Evolutionary conservation across 2,329 filamentous ascomycete genomes (phyloP), one percentile per base, ranked within the genome.

Genomic region (Alternaria longipes): DNA sequence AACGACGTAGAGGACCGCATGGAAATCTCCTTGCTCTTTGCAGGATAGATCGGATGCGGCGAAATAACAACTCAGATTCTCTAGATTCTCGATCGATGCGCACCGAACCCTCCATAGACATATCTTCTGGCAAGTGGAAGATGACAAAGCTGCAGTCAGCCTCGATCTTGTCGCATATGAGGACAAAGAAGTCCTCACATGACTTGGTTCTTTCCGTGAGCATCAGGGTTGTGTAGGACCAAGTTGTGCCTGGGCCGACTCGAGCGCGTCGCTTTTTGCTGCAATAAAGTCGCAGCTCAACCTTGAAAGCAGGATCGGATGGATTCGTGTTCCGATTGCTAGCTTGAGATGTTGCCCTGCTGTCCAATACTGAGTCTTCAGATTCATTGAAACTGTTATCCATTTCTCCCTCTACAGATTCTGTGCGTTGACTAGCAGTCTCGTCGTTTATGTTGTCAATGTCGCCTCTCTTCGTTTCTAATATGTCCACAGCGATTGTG

Each of bases 91-190:
- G 46, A 11, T 63, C 50, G 22, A 69, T 46, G 24, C 63, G 44
- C 20, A 63, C 46, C 18, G 30, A 50, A 14, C n/a, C 49, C 14
- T 62, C 30, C 14, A 53, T 46, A 2, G 61, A 62, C 57, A 69
- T 66, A 30, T 66, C 65, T 24, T 66, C 65, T 3, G 63, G 61
- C n/a, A 62, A 44, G 8, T 63, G 61, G 38, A 68, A 63, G 18
- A 63, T 52, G n/a, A 62, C 36, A 47, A 63, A 64, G 30, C 49
- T 60, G 42, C 57, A 63, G 14, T 61, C 45, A 22, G 40, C 20
- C 16, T 53, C 9, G 24, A 47, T 59, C n/a, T 59, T 4, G 18
- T 64, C 32, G 34, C 51, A 42, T 32, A 67, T 24, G 8, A 16
- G 54, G 24, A 34, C n/a, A 38, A 70, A 68, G 26, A 56, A 65